Percentiles rank a stretch among this genome's conserved stretches.
These are phyloP conservation scores for Neolecta irregularis DNA, from an alignment of 1,139 yeast genomes.

Conservation along the genomic window DNA sequence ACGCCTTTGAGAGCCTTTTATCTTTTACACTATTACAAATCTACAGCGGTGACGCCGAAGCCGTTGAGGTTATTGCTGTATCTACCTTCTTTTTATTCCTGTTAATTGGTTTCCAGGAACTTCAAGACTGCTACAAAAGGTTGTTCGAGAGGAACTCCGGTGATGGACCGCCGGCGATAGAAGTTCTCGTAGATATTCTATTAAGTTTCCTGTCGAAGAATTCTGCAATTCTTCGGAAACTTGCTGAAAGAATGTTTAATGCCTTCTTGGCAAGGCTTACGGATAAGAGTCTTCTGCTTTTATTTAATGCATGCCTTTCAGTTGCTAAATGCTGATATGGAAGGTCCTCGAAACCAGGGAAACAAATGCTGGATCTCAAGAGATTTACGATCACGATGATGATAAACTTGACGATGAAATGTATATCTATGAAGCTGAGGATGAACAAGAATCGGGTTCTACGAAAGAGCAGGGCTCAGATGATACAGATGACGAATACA, in stretches of 20 bases:
- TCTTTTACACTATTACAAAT: constrained; percentile 69
- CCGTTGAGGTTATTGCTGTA: constrained; percentile 55
- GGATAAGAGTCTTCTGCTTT: constrained; percentile 38
- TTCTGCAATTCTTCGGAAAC: constrained; percentile 52
- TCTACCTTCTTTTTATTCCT: background rate
- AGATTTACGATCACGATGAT: constrained; percentile 19
- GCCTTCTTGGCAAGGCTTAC: constrained; percentile 50
- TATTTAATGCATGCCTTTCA: constrained; percentile 32
- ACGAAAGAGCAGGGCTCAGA: constrained; percentile 23
- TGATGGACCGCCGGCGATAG: constrained; percentile 21
- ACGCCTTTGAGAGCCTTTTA: constrained; percentile 56
- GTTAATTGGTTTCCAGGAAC: constrained; percentile 2
- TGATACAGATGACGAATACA: constrained; percentile 16
- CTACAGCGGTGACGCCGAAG: constrained; percentile 58
- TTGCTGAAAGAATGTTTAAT: constrained; percentile 45
- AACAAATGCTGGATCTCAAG: constrained; percentile 49
- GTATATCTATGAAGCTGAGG: constrained; percentile 6
- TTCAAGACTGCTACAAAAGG: constrained; percentile 23
- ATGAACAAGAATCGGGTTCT: constrained; percentile 11
- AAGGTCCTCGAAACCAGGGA: constrained; percentile 64
- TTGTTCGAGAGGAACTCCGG: constrained; percentile 20
- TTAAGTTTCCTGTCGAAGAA: constrained; percentile 61
- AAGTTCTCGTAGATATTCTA: constrained; percentile 54
- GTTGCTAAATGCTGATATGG: constrained; percentile 42
- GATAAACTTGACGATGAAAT: constrained; percentile 21